Evolutionary conservation across 805 yeast genomes (phyloP).

Genomic region (Yarrowia hollandica): DNA sequence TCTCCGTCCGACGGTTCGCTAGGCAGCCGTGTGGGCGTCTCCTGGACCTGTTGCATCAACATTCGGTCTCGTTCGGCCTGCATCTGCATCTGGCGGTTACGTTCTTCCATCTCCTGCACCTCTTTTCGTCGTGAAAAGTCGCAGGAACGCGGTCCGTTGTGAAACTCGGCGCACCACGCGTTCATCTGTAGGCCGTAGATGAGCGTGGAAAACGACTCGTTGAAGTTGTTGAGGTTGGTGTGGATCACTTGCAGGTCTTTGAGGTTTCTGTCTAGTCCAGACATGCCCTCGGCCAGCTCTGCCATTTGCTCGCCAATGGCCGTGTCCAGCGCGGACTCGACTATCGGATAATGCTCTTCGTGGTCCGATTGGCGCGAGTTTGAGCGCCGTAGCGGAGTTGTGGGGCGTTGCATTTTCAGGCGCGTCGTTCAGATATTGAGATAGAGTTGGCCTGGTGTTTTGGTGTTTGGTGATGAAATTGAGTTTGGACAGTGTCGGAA

Average conservation of each 20-base stretch:
- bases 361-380: conserved; percentile 34
- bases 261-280: conserved; percentile 59
- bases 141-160: conserved; percentile 37
- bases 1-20: conserved; percentile 27
- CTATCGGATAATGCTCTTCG: conserved; percentile 32
- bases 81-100: neutral
- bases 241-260: conserved; percentile 59
- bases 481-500: too few species aligned
- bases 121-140: conserved; percentile 19
- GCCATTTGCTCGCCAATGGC: conserved; percentile 31
- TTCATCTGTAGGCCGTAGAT: conserved; percentile 79
- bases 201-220: conserved; percentile 76
- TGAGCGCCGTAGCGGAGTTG: conserved; percentile 36
- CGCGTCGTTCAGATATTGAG: too few species aligned
- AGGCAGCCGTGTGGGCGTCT: conserved; percentile 5
- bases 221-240: conserved; percentile 59
- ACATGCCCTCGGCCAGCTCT: conserved; percentile 42
- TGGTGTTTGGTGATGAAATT: neutral
- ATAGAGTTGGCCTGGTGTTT: neutral
- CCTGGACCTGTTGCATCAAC: conserved; percentile 9
- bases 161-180: conserved; percentile 83
- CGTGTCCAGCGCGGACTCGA: conserved; percentile 31
- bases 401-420: conserved; percentile 28
- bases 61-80: conserved; percentile 1
- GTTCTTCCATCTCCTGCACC: conserved; percentile 15